A percentile compares a stretch with the other conserved stretches of the same genome.
Conservation (phyloP, 805 yeast genomes). For the Danielia reshetovae region DNA sequence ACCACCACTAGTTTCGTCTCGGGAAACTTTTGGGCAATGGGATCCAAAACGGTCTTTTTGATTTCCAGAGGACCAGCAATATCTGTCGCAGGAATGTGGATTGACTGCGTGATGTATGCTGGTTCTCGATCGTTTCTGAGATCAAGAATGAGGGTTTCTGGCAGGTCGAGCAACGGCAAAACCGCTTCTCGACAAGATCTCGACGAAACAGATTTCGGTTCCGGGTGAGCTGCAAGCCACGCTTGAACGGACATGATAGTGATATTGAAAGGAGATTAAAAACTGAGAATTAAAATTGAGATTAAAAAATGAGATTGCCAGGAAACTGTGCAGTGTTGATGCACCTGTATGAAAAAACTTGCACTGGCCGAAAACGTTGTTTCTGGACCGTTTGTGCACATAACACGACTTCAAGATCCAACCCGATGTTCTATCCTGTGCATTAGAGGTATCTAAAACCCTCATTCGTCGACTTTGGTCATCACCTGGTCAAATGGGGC, state of each 20-base stretch:
- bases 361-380: too few relatives aligned
- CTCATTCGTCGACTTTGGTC: too few relatives aligned
- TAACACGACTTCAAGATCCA: too few relatives aligned
- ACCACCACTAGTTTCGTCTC: constrained; percentile 13
- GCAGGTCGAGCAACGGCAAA: constrained; percentile 9
- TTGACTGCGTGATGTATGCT: constrained; percentile 14
- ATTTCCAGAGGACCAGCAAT: constrained; percentile 15
- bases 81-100: constrained; percentile 19
- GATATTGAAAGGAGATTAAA: neutral
- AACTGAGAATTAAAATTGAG: too few relatives aligned
- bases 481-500: too few relatives aligned
- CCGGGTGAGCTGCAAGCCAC: constrained; percentile 9
- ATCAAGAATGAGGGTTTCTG: constrained; percentile 17
- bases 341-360: too few relatives aligned
- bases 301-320: too few relatives aligned
- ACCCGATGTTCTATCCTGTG: too few relatives aligned
- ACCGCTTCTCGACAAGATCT: constrained; percentile 12
- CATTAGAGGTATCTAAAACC: too few relatives aligned
- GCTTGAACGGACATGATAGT: constrained; percentile 2
- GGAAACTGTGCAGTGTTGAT: too few relatives aligned
- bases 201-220: constrained; percentile 3
- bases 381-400: too few relatives aligned
- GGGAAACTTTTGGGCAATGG: constrained; percentile 10
- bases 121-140: constrained; percentile 18
- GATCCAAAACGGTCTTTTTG: constrained; percentile 11